Base-by-base conservation (phyloP, 2,329 filamentous ascomycete species). In the Lecanicillium sp. region DNA sequence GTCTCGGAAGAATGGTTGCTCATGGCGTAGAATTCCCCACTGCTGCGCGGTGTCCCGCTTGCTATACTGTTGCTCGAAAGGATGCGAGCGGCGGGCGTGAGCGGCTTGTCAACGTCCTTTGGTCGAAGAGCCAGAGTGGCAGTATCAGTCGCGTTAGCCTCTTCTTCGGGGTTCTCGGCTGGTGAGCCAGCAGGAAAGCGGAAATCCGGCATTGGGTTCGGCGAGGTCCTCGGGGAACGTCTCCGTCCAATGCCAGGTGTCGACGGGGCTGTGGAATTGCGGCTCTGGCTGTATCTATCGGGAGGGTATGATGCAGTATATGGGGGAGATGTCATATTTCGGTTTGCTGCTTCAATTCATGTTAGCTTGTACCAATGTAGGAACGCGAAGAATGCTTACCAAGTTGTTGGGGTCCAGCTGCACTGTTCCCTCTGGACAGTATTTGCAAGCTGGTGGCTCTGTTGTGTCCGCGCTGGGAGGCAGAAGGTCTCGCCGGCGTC, bases 1-100 rank as follows among this genome's bases (percentile, higher is more conserved):
- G 93, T 98, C 64, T 98, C 93, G 14, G 86, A 88, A 6, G 93
- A 97, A 60, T 95, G 86, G 62, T 97, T 96, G 70, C 91, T 96
- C 63, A 91, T 70, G 1, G 90, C 90, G 65, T 95, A 97, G 59
- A 97, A 94, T 60, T 98, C 93, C 46, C 86, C 87, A 62, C 93
- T 98, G 54, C 88, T 95, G 57, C 93, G 77, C 20, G 89, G 90
- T 23, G 91, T 97, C 4, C 80, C 84, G 46, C 79, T 81, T 51
- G 60, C 79, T 55, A 86, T 73, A 57, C 87, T 94, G 14, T 85
- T 84, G 26, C 86, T 84, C 3, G 90, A 88, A 45, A 95, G 73
- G 44, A 95, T 81, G 43, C 84, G 74, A 5, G 84, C 78, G 15
- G 81, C 74, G 1, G 83, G 80, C 20, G 77, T 72, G 20, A 44